Evolutionary conservation across 169 alveolate genomes (phyloP).

Genomic region (Eimeria praecox): DNA sequence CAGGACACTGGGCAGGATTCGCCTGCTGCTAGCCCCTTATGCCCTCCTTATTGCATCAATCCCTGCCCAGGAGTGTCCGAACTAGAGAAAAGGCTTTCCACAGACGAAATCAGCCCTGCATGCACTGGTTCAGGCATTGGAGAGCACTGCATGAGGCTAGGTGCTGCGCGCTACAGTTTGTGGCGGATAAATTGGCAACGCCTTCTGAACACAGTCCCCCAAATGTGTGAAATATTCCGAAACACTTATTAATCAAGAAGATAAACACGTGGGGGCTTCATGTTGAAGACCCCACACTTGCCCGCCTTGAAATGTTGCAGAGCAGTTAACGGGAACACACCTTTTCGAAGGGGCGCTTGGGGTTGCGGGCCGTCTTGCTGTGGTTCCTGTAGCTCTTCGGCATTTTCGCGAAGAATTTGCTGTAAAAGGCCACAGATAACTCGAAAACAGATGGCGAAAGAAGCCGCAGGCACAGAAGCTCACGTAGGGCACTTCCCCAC

Average conservation of each 20-base stretch:
- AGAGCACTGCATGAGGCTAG: background rate
- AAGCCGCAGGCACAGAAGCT: background rate
- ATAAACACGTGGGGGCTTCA: background rate
- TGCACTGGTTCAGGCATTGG: background rate
- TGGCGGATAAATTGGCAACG: background rate
- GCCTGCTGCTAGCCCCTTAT: background rate
- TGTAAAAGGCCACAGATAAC: conserved; percentile 55
- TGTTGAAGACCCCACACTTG: background rate
- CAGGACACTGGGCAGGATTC: background rate
- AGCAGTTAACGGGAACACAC: conserved; percentile 14
- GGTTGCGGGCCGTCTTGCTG: conserved; percentile 87
- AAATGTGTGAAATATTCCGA: background rate
- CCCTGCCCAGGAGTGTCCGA: background rate
- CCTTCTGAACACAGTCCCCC: background rate
- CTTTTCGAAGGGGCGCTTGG: conserved; percentile 91
- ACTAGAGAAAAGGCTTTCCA: background rate
- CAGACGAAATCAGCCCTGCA: background rate
- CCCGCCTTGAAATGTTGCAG: background rate
- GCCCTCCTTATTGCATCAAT: background rate
- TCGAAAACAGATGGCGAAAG: conserved; percentile 57
- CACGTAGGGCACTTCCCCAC: conserved; percentile 17
- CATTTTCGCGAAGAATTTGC: conserved; percentile 73
- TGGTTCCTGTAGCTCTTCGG: conserved; percentile 86
- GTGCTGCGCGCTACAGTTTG: background rate
- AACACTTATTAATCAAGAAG: background rate